These are phyloP conservation scores for Moesziomyces parantarcticus DNA, from an alignment of 1,284 basidiomycete species.

Conservation along the genomic window DNA sequence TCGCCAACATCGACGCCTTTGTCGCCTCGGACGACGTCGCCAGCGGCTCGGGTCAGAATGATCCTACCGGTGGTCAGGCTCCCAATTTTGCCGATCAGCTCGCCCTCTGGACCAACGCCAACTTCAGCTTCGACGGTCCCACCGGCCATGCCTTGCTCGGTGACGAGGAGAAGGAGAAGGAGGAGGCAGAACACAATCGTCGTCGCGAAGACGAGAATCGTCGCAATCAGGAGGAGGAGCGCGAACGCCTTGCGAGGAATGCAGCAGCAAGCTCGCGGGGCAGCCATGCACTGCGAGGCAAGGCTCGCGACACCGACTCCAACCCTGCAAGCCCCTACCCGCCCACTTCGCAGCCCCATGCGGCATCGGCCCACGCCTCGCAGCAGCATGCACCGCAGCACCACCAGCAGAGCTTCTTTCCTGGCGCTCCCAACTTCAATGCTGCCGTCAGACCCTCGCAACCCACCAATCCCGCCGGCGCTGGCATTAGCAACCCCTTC, in stretches of 20 bases:
- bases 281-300: conserved; percentile 42
- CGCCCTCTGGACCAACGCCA: conserved; percentile 67
- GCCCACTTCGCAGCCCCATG: conserved; percentile 28
- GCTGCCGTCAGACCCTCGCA: conserved; percentile 26
- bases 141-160: conserved; percentile 66
- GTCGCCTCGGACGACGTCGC: conserved; percentile 37
- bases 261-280: conserved; percentile 49
- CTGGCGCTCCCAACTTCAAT: conserved; percentile 33
- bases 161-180: conserved; percentile 66
- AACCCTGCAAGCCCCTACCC: conserved; percentile 22
- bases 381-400: conserved; percentile 27
- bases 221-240: conserved; percentile 53
- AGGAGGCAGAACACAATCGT: conserved; percentile 55
- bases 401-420: conserved; percentile 23
- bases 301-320: conserved; percentile 38
- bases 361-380: conserved; percentile 12
- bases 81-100: conserved; percentile 66
- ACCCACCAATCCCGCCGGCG: conserved; percentile 28
- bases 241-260: conserved; percentile 45
- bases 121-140: conserved; percentile 67
- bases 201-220: conserved; percentile 51
- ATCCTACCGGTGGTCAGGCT: conserved; percentile 30
- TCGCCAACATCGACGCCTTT: conserved; percentile 52
- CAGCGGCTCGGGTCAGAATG: conserved; percentile 27
- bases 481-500: conserved; percentile 21